Conservation (phyloP, 768 basidiomycete genomes). For the Paxillus involutus region DNA sequence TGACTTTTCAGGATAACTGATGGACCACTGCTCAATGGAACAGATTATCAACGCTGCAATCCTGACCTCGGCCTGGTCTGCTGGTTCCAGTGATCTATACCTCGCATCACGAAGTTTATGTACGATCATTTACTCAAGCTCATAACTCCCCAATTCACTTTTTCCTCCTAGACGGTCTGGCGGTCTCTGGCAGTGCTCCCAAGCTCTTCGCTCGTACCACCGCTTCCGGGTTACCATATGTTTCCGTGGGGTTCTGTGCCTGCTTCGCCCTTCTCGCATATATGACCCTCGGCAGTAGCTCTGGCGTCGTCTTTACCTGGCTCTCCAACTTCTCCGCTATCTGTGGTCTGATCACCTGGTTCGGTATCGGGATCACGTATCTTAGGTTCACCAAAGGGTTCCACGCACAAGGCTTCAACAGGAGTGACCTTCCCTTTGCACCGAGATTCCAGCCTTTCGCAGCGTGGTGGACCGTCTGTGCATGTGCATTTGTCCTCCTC, state of each 20-base stretch:
- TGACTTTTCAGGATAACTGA: neutral
- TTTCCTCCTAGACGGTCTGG: conserved; percentile 47
- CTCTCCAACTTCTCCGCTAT: conserved; percentile 35
- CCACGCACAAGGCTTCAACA: conserved; percentile 48
- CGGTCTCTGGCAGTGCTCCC: conserved; percentile 53
- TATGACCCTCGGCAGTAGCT: conserved; percentile 36
- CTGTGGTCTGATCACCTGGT: conserved; percentile 44
- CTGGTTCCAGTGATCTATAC: conserved; percentile 41
- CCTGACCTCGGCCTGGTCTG: conserved; percentile 45
- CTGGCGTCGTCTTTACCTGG: conserved; percentile 44
- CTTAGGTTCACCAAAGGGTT: conserved; percentile 48
- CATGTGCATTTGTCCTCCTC: conserved; percentile 29
- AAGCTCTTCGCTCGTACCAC: conserved; percentile 45
- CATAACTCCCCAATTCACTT: neutral
- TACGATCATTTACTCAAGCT: conserved; percentile 4
- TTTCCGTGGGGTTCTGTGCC: conserved; percentile 31
- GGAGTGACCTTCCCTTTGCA: conserved; percentile 45
- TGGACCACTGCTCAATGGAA: neutral
- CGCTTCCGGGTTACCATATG: conserved; percentile 43
- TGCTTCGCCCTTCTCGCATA: conserved; percentile 39
- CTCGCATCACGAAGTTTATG: conserved; percentile 39
- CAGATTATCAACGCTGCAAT: conserved; percentile 40
- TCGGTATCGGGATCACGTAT: conserved; percentile 45
- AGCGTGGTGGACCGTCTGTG: conserved; percentile 35
- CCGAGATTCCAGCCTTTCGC: conserved; percentile 42